Conservation (phyloP, 2,329 filamentous ascomycete genomes). For the Xylaria digitata region DNA sequence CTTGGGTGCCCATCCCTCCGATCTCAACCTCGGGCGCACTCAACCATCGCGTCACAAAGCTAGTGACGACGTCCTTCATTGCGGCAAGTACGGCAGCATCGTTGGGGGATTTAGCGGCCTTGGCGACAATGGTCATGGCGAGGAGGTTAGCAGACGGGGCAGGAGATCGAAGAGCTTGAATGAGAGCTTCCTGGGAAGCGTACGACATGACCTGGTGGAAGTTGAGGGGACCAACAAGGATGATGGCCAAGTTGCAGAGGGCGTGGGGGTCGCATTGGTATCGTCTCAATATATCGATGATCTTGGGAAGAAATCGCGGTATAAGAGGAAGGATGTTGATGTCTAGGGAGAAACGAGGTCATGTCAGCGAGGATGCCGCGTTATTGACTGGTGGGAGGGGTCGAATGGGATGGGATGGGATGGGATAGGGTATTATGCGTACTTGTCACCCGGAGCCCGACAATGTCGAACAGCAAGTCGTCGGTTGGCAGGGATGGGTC, state of each 20-base stretch:
- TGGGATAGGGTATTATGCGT: not conserved
- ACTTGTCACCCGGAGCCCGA: constrained; percentile 69
- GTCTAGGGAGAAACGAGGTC: constrained; percentile 51
- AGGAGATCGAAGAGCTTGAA: constrained; percentile 65
- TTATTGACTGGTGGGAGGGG: no score
- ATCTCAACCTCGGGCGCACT: constrained; percentile 64
- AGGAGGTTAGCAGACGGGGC: constrained; percentile 68
- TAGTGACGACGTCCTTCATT: constrained; percentile 61
- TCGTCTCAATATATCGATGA: constrained; percentile 64
- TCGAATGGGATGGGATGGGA: not conserved
- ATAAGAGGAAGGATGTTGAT: constrained; percentile 64
- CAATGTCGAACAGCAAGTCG: constrained; percentile 66
- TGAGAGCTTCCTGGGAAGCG: constrained; percentile 62
- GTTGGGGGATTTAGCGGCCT: constrained; percentile 61
- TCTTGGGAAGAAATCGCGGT: constrained; percentile 63
- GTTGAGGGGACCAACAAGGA: constrained; percentile 64
- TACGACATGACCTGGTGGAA: constrained; percentile 64
- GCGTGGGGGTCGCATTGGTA: constrained; percentile 63
- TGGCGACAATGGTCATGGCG: constrained; percentile 66
- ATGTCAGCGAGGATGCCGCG: constrained; percentile 14
- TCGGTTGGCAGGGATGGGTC: constrained; percentile 58
- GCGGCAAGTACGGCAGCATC: constrained; percentile 63
- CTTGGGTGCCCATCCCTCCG: constrained; percentile 62
- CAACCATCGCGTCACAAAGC: constrained; percentile 65
- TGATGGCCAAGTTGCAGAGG: constrained; percentile 65